Base-by-base conservation (phyloP, 148 eudicot species). In the Vaccinium corymbosum region DNA sequence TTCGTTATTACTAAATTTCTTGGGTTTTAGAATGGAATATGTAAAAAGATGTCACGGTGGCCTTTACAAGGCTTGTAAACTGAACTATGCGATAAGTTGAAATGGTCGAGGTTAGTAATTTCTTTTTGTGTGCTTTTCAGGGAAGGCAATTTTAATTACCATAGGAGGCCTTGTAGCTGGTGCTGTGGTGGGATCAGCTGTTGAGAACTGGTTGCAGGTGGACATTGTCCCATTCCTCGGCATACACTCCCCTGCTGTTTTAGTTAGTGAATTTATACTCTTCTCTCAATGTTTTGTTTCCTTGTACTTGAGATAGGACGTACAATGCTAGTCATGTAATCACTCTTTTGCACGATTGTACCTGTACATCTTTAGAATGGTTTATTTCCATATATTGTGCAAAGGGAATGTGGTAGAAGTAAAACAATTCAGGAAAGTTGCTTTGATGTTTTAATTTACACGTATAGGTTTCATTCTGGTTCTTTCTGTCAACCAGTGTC, bases 161-260 rank as follows among this genome's bases (percentile, higher is more conserved):
- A 86, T 93, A 42, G 99, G 99, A 25, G 98, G 98, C 57, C 94
- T 97, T 78, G 94, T 90, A 82, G 96, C 92, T 56, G 99, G 99
- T 74, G 98, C 97, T 55, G 95, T 92, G 42, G 93, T 97, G 59
- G 99, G 99, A 20, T 95, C 99, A 76, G 97, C 92, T 57, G 92
- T 97, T 59, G 99, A 97, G 86, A 97, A 86, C 86, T 97, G 95
- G 98, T 91, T 97, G 89, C 99, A 95, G 88, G 99, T 97, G 80
- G 99, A 97, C 85, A 92, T 97, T 61, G 99, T 97, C 80, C 98
- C 99, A 20, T 93, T 97, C 82, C 91, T 95, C 32, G 96, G 98
- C 80, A 87, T 97, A 83, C 98, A 90, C 83, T 89, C 95, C 79
- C 98, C 99, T 29, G 98, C 96, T 70, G 95, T 93, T 19, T 92